Conservation (phyloP, 768 basidiomycete genomes). For the Filobasidium wieringae region DNA sequence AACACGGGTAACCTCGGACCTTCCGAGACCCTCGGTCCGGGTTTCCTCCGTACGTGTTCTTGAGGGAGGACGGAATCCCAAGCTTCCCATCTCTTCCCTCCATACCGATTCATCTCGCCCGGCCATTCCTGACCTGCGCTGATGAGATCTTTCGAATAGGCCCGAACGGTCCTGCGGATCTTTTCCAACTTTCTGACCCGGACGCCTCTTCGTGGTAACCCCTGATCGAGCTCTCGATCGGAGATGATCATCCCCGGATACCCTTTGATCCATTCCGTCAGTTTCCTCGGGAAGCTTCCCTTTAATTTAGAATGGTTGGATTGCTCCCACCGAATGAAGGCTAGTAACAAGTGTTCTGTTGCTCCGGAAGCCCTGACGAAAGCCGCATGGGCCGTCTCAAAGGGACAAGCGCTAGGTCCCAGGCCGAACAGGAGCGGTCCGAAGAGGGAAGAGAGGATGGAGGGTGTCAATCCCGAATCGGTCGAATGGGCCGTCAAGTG, state of each 20-base stretch:
- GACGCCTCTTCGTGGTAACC: slow-evolving; percentile 59
- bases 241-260: slow-evolving; percentile 66
- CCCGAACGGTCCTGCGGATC: slow-evolving; percentile 67
- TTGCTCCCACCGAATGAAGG: slow-evolving; percentile 75
- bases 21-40: neutral
- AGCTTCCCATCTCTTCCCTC: slow-evolving; percentile 20
- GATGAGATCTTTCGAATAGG: slow-evolving; percentile 78
- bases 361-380: slow-evolving; percentile 76
- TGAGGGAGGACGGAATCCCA: slow-evolving; percentile 25
- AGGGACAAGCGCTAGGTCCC: slow-evolving; percentile 43
- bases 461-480: slow-evolving; percentile 78
- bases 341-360: slow-evolving; percentile 82
- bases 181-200: slow-evolving; percentile 64
- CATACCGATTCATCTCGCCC: slow-evolving; percentile 12
- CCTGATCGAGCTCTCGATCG: slow-evolving; percentile 43
- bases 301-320: slow-evolving; percentile 31
- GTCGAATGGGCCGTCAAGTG: slow-evolving; percentile 73
- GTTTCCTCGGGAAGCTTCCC: slow-evolving; percentile 51
- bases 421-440: slow-evolving; percentile 82
- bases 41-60: neutral
- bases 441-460: slow-evolving; percentile 77
- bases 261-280: slow-evolving; percentile 81
- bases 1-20: neutral
- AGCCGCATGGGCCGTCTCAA: slow-evolving; percentile 46
- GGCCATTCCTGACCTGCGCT: slow-evolving; percentile 43